These are phyloP conservation scores for Kwoniella botswanensis DNA, from an alignment of 768 basidiomycete genomes.

Conservation along the genomic window DNA sequence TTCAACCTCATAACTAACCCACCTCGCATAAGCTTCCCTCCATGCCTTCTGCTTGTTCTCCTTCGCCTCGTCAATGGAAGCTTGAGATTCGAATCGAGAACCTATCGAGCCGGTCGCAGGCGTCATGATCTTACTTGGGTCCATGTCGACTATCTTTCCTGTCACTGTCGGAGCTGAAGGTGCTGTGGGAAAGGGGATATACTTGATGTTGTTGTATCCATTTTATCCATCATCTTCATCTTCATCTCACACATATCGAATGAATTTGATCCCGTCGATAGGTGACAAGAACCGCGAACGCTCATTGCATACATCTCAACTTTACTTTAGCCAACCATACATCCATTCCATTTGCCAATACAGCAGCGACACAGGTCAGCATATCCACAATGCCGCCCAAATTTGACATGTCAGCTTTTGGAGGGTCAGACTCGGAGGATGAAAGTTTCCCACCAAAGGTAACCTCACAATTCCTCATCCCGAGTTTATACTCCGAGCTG, in stretches of 20 bases:
- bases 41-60: slow-evolving; percentile 57
- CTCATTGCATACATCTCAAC: no score
- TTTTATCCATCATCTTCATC: no score
- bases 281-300: no score
- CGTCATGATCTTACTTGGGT: slow-evolving; percentile 23
- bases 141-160: slow-evolving; percentile 18
- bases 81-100: slow-evolving; percentile 58
- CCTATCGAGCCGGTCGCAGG: slow-evolving; percentile 38
- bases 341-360: no score
- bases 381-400: slow-evolving; percentile 44
- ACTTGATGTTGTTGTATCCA: background rate
- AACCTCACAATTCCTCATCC: slow-evolving; percentile 2
- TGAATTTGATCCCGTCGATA: background rate
- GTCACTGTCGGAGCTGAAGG: background rate
- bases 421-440: slow-evolving; percentile 54
- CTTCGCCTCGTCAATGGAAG: slow-evolving; percentile 57
- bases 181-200: background rate
- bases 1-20: slow-evolving; percentile 8
- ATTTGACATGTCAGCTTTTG: slow-evolving; percentile 56
- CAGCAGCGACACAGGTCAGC: background rate
- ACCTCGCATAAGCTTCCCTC: slow-evolving; percentile 60
- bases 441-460: slow-evolving; percentile 49
- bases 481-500: background rate
- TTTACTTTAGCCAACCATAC: no score
- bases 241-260: no score